Percentiles rank a stretch among this genome's conserved stretches.
Conservation (phyloP, 1,139 yeast genomes). For the Debaryomyces subglobosus region DNA sequence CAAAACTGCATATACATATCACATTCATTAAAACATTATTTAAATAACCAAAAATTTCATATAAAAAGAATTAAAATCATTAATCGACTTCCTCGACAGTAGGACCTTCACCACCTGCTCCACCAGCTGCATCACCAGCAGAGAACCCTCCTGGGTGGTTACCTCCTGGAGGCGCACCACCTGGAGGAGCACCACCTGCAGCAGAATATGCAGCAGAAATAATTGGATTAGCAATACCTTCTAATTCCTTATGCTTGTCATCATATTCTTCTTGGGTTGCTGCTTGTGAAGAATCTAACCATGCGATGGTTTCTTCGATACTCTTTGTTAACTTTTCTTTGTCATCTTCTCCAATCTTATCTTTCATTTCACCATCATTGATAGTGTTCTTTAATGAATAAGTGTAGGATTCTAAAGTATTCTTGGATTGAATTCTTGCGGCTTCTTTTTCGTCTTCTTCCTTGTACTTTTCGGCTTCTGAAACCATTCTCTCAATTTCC, state of each 20-base stretch:
- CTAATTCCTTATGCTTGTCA: constrained; percentile 86
- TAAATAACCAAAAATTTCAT: not conserved
- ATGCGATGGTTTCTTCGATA: constrained; percentile 73
- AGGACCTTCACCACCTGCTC: constrained; percentile 48
- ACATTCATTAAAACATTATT: constrained; percentile 4
- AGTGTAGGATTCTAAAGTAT: constrained; percentile 86
- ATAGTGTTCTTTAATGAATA: constrained; percentile 71
- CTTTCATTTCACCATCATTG: constrained; percentile 52
- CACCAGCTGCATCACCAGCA: constrained; percentile 42
- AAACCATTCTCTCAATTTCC: constrained; percentile 52
- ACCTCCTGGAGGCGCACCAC: constrained; percentile 38
- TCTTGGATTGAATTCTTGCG: constrained; percentile 60
- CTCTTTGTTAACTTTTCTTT: constrained; percentile 69
- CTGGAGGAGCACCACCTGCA: constrained; percentile 45
- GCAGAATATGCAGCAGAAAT: constrained; percentile 81
- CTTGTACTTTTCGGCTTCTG: constrained; percentile 46
- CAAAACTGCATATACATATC: not conserved
- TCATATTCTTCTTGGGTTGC: constrained; percentile 79
- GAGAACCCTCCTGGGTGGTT: constrained; percentile 39
- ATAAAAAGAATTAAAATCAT: not conserved
- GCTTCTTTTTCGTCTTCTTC: constrained; percentile 45
- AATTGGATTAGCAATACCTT: constrained; percentile 84
- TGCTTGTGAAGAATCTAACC: constrained; percentile 81
- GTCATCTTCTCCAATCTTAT: constrained; percentile 47
- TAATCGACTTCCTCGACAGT: constrained; percentile 77